phyloP scores from a whole-genome alignment of 352 stramenopile genomes.

The Globisporangium apiculatum region DNA sequence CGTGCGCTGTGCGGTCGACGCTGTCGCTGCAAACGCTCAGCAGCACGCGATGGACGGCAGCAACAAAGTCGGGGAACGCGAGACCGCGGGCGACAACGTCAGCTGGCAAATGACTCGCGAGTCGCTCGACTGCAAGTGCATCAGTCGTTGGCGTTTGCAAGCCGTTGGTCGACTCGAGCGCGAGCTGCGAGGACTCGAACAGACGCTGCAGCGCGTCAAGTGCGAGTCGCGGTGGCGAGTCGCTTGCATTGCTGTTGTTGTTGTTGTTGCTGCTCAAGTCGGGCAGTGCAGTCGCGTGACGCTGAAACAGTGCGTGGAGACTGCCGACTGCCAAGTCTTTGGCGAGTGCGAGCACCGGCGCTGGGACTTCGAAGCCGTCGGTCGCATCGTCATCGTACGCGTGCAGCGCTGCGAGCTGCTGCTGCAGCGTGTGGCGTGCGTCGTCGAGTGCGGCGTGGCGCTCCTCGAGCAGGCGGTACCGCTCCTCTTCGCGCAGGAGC shows the following conservation, averaged over 20 bases:
- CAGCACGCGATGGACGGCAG: slow-evolving; percentile 33
- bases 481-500: slow-evolving; percentile 60
- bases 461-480: slow-evolving; percentile 52
- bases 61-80: slow-evolving; percentile 52
- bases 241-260: background rate
- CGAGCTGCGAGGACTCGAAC: slow-evolving; percentile 31
- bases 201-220: slow-evolving; percentile 40
- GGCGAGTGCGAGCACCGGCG: slow-evolving; percentile 39
- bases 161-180: slow-evolving; percentile 8
- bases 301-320: slow-evolving; percentile 42
- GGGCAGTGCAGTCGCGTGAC: slow-evolving; percentile 19
- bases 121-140: slow-evolving; percentile 4
- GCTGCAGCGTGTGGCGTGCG: slow-evolving; percentile 31
- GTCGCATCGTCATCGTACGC: slow-evolving; percentile 21
- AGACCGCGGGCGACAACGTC: slow-evolving; percentile 42
- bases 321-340: slow-evolving; percentile 47
- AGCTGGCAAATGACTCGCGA: slow-evolving; percentile 28
- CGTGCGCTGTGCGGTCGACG: slow-evolving; percentile 14
- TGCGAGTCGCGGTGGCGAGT: slow-evolving; percentile 19
- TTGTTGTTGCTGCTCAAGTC: background rate
- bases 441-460: slow-evolving; percentile 45
- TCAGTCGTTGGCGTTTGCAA: slow-evolving; percentile 2
- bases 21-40: slow-evolving; percentile 22
- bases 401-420: slow-evolving; percentile 37
- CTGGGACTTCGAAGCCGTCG: slow-evolving; percentile 29